A percentile compares a stretch with the other conserved stretches of the same genome.
Conservation (phyloP, 371 early-diverging fungal species). For the Rhizopus delemar region DNA sequence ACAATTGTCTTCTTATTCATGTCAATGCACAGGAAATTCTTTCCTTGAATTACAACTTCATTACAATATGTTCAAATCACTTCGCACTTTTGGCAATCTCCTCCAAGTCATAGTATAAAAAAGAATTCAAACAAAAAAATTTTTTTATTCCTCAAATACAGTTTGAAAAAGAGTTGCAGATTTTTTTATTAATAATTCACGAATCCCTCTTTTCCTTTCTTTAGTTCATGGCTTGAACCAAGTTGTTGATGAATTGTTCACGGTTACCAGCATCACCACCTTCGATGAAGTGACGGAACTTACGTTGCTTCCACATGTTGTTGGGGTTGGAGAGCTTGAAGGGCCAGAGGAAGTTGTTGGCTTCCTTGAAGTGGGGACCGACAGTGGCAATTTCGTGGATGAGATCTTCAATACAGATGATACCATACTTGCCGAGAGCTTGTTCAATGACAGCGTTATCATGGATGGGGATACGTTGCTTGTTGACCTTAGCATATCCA, state of each 20-base stretch:
- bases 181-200: background rate
- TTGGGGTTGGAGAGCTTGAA: conserved; percentile 97
- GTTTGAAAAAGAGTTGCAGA: no score
- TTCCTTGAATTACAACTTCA: no score
- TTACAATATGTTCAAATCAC: no score
- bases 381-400: conserved; percentile 98
- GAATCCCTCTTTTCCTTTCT: background rate
- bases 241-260: conserved; percentile 91
- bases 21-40: no score
- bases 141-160: no score
- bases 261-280: conserved; percentile 98
- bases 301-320: conserved; percentile 93
- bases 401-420: conserved; percentile 97
- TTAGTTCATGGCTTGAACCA: conserved; percentile 64
- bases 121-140: no score
- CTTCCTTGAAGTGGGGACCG: conserved; percentile 79
- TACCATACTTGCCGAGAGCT: conserved; percentile 89
- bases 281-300: conserved; percentile 93
- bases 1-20: no score
- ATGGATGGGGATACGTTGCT: conserved; percentile 91
- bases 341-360: conserved; percentile 97
- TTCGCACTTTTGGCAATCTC: no score
- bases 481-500: conserved; percentile 94
- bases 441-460: conserved; percentile 94
- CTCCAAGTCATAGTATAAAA: no score